Conservation (phyloP, 2,329 filamentous ascomycete genomes). For the Ceratocystis cubensis region DNA sequence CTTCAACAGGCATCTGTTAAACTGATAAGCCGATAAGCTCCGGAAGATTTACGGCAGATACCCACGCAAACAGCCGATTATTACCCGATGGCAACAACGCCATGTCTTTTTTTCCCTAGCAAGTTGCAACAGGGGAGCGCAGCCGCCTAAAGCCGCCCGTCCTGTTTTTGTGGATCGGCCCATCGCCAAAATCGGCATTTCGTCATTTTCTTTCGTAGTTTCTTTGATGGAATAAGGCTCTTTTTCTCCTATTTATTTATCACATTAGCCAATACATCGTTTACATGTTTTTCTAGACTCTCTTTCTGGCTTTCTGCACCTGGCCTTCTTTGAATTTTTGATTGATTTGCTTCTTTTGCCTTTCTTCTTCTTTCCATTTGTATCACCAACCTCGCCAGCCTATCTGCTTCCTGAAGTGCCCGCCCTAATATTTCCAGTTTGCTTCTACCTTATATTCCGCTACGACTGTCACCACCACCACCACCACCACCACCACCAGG, state of each 20-base stretch:
- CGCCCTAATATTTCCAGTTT: too few species aligned
- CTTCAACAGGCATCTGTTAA: too few species aligned
- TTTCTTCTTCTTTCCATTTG: not conserved
- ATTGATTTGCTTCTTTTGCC: not conserved
- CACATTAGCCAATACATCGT: not conserved
- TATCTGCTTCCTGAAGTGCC: too few species aligned
- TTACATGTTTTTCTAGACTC: not conserved
- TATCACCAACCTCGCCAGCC: too few species aligned
- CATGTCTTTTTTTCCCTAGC: too few species aligned
- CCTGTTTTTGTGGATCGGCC: not conserved
- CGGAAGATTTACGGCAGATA: not conserved
- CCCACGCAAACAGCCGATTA: not conserved
- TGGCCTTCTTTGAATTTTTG: not conserved
- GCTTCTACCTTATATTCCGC: too few species aligned
- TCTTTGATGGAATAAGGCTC: not conserved
- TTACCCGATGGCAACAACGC: not conserved
- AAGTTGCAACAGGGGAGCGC: slow-evolving; percentile 1
- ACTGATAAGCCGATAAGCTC: not conserved
- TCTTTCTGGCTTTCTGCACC: not conserved
- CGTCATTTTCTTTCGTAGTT: slow-evolving; percentile 1
- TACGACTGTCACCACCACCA: too few species aligned
- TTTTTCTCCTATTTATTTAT: not conserved
- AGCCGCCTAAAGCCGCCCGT: not conserved
- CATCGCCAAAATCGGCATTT: not conserved
- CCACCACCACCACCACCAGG: too few species aligned